These are phyloP conservation scores for Kalanchoe fedtschenkoi DNA, from an alignment of 164 flowering plant species.

Conservation along the genomic window DNA sequence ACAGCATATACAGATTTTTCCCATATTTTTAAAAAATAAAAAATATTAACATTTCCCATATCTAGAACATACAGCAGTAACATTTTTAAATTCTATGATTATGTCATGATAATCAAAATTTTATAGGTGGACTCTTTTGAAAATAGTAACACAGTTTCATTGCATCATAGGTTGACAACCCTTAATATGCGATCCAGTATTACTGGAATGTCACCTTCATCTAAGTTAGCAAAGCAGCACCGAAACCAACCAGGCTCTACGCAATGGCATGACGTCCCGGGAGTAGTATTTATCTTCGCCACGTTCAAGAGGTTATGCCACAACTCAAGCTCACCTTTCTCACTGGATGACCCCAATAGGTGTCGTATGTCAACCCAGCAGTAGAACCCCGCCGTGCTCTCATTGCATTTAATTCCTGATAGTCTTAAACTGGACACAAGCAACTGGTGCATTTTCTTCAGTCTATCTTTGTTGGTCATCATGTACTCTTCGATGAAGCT, in stretches of 20 bases:
- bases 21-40: too few relatives aligned
- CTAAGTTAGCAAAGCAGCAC: constrained; percentile 45
- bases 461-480: constrained; percentile 29
- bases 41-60: too few relatives aligned
- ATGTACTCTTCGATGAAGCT: constrained; percentile 37
- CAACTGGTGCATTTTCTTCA: constrained; percentile 23
- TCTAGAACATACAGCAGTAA: too few relatives aligned
- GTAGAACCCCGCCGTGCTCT: constrained; percentile 49
- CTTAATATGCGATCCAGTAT: constrained; percentile 39
- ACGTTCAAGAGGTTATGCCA: constrained; percentile 42
- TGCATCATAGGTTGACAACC: constrained; percentile 12
- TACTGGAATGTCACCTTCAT: constrained; percentile 34
- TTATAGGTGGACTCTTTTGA: too few relatives aligned
- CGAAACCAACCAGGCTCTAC: constrained; percentile 84
- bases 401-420: constrained; percentile 37
- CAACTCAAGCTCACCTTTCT: constrained; percentile 52
- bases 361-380: constrained; percentile 64
- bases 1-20: too few relatives aligned
- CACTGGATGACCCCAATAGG: constrained; percentile 31
- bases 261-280: constrained; percentile 69
- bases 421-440: constrained; percentile 39
- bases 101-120: too few relatives aligned
- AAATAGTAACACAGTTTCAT: background rate
- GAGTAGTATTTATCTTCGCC: constrained; percentile 49
- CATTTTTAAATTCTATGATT: too few relatives aligned